Conservation (phyloP, 371 early-diverging fungal genomes). For the Rozella allomycis region DNA sequence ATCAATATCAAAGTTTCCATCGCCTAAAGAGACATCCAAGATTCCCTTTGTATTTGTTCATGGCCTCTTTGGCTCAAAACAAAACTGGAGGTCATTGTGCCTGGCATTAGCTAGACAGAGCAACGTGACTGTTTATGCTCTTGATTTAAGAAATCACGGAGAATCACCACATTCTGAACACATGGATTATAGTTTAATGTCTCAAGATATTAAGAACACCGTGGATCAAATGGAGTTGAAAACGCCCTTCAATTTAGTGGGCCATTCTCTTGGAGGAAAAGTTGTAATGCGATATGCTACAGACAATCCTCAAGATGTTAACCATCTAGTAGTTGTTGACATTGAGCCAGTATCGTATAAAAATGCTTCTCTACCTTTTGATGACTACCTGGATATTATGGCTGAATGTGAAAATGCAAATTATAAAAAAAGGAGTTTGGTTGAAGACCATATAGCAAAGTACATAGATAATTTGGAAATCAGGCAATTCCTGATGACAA, state of each 20-base stretch:
- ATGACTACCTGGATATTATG: too few relatives aligned
- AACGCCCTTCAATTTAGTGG: constrained; percentile 41
- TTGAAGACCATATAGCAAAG: not conserved
- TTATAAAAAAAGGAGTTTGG: too few relatives aligned
- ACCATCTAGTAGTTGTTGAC: constrained; percentile 59
- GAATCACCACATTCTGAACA: constrained; percentile 45
- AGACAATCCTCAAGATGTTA: constrained; percentile 21
- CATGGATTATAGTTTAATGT: constrained; percentile 58
- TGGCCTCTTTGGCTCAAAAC: constrained; percentile 82
- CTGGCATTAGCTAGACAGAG: constrained; percentile 40
- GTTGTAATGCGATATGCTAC: constrained; percentile 63
- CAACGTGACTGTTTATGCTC: constrained; percentile 38
- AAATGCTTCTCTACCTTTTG: constrained; percentile 30
- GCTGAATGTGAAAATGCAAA: too few relatives aligned
- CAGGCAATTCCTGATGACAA: constrained; percentile 72
- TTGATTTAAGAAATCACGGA: constrained; percentile 83
- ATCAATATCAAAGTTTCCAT: too few relatives aligned
- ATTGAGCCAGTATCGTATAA: constrained; percentile 42
- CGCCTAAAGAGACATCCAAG: too few relatives aligned
- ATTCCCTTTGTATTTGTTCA: constrained; percentile 62
- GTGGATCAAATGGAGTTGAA: constrained; percentile 26
- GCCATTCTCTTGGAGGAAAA: constrained; percentile 88
- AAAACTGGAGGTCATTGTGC: constrained; percentile 72
- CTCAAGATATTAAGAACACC: constrained; percentile 43
- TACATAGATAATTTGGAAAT: constrained; percentile 27